Percentiles rank a stretch among this genome's conserved stretches.
Conservation (phyloP, 257 asterid species). For the Catharanthus roseus region DNA sequence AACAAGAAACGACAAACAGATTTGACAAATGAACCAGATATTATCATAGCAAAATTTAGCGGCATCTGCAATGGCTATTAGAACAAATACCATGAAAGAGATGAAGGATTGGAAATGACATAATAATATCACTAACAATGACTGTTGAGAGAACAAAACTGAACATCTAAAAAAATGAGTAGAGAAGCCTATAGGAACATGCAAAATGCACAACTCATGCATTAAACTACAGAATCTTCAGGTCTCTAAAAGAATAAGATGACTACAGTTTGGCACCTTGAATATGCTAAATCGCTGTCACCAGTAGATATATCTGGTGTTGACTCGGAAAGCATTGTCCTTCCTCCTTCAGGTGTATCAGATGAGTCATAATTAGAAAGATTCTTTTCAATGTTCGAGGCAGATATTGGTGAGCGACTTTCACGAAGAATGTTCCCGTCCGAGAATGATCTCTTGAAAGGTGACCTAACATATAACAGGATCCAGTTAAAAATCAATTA, state of each 20-base stretch:
- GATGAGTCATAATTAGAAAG: conserved; percentile 44
- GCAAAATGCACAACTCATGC: not conserved
- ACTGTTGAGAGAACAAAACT: no score
- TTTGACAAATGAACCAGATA: not conserved
- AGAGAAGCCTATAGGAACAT: not conserved
- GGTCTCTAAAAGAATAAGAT: conserved; percentile 8
- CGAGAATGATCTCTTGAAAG: conserved; percentile 73
- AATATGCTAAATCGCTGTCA: conserved; percentile 48
- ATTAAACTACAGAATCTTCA: not conserved
- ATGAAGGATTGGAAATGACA: not conserved
- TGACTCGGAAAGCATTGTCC: conserved; percentile 56
- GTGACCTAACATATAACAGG: conserved; percentile 40
- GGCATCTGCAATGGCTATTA: not conserved
- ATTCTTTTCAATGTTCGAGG: conserved; percentile 35
- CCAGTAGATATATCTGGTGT: conserved; percentile 58
- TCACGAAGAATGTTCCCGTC: conserved; percentile 81
- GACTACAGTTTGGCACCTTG: conserved; percentile 46
- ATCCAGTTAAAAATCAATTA: conserved; percentile 17
- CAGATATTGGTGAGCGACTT: conserved; percentile 43
- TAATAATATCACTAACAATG: not conserved
- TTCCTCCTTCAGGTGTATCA: conserved; percentile 41
- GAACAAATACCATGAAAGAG: not conserved
- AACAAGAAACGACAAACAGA: not conserved
- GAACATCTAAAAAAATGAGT: not conserved
- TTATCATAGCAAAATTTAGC: not conserved